Evolutionary conservation across 2,329 filamentous ascomycete species (phyloP), one percentile per base, ranked within the genome.

Genomic region (Phialophora macrospora): DNA sequence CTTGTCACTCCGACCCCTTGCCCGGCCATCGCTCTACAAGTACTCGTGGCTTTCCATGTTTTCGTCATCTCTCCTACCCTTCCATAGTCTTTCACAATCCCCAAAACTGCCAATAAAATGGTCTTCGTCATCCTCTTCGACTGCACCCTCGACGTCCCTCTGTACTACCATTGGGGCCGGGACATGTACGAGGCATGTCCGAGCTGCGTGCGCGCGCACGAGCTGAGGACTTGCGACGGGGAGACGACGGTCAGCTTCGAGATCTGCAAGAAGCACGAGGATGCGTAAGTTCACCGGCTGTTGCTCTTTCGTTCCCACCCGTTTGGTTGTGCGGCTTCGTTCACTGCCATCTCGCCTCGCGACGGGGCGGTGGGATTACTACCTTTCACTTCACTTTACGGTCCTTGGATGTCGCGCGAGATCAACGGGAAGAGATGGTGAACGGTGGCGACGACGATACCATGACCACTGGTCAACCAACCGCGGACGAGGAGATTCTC

Each of bases 181-280:
- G 48, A 64, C 26, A 52, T 54, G 32, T 67, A 63, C 48, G 55
- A 67, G 64, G 64, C 60, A 4, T 69, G 67, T 46, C 55, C 62
- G 4, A 32, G 11, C 4, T 69, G 67, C 26, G 58, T 63, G 4
- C 62, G 64, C 34, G 67, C 64, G 55, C 64, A 67, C 34, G 67
- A 69, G 32, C 32, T 62, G 17, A 60, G 67, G 9, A 62, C 58
- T 20, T 69, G 67, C 34, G 49, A 67, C n/a, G 67, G 67, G 6
- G 55, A 69, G 34, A 67, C 64, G 7, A 55, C 8, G 20, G 52
- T 67, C 24, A 63, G 46, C 8, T 69, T 67, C 28, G 28, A 67
- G 59, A 38, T 65, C 9, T 69, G 67, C 30, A 41, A 63, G 34
- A 58, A 44, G 24, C 67, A 69, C 58, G 32, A n/a, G 14, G 55